These are phyloP conservation scores for Phaeosphaeriaceae sp. DNA, from an alignment of 2,329 filamentous ascomycete genomes.

Conservation along the genomic window DNA sequence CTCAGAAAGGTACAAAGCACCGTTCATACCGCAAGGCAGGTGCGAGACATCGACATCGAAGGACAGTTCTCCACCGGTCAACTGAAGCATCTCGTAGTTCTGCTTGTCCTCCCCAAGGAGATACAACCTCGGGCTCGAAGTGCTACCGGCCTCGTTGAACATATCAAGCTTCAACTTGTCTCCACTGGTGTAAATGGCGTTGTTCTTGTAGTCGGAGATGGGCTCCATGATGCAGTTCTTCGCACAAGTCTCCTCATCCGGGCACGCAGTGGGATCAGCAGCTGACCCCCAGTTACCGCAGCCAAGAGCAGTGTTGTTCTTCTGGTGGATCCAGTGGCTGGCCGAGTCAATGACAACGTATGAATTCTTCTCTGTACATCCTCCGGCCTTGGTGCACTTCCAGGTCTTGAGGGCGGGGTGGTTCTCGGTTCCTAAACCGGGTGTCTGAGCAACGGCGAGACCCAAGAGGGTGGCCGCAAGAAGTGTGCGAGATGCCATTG, in stretches of 20 bases:
- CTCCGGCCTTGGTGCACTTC: slow-evolving; percentile 59
- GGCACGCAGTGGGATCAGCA: slow-evolving; percentile 56
- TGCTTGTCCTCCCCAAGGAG: slow-evolving; percentile 66
- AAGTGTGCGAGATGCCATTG: slow-evolving; percentile 36
- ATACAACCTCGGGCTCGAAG: slow-evolving; percentile 65
- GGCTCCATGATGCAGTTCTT: slow-evolving; percentile 66
- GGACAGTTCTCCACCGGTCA: slow-evolving; percentile 74
- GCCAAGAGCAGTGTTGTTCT: slow-evolving; percentile 38
- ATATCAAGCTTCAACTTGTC: slow-evolving; percentile 57
- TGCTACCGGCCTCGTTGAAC: slow-evolving; percentile 44
- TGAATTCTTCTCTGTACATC: slow-evolving; percentile 58
- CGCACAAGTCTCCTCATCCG: slow-evolving; percentile 59
- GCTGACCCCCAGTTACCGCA: slow-evolving; percentile 43
- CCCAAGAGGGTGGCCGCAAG: slow-evolving; percentile 35
- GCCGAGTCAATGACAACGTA: slow-evolving; percentile 61
- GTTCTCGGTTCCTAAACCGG: slow-evolving; percentile 50
- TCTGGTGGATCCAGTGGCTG: slow-evolving; percentile 56
- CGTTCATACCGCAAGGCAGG: slow-evolving; percentile 53
- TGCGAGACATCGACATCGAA: slow-evolving; percentile 71
- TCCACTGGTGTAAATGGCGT: slow-evolving; percentile 61
- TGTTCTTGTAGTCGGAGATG: slow-evolving; percentile 61
- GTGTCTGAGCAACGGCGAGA: slow-evolving; percentile 40
- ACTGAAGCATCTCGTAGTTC: slow-evolving; percentile 71
- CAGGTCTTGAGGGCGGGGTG: slow-evolving; percentile 63
- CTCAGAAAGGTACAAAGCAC: slow-evolving; percentile 50